Conservation (phyloP, 139 green algal genomes). For the Asterochloris sp. region DNA sequence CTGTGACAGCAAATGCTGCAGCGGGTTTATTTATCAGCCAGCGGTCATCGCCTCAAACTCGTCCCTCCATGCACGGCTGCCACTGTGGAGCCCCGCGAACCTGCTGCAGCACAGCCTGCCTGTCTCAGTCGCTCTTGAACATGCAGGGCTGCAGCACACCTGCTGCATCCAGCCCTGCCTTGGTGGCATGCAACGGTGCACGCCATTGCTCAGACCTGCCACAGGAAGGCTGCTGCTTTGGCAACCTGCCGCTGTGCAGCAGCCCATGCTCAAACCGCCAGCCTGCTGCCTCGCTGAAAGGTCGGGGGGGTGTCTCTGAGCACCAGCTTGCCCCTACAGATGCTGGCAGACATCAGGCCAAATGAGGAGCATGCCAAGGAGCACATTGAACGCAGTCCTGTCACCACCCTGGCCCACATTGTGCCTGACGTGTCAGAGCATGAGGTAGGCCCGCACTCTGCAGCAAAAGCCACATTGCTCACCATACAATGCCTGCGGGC, state of each 20-base stretch:
- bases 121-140: not conserved
- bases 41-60: no score
- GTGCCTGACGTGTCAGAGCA: slow-evolving; percentile 84
- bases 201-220: no score
- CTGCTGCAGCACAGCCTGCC: no score
- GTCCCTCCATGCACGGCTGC: no score
- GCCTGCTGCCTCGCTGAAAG: no score
- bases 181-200: not conserved
- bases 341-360: slow-evolving; percentile 84
- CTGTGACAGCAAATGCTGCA: not conserved
- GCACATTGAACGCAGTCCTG: slow-evolving; percentile 69
- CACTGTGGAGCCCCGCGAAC: no score
- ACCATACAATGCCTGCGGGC: no score
- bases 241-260: no score
- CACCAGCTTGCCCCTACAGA: slow-evolving; percentile 23
- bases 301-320: no score
- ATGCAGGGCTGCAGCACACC: not conserved
- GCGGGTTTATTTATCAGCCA: not conserved
- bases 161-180: not conserved
- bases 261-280: no score
- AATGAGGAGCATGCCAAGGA: slow-evolving; percentile 77
- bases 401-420: slow-evolving; percentile 66
- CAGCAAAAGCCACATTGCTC: no score
- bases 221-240: no score
- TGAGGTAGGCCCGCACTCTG: slow-evolving; percentile 31